Base-by-base conservation (phyloP, 2,329 filamentous ascomycete genomes). In the Penicillium sp. region DNA sequence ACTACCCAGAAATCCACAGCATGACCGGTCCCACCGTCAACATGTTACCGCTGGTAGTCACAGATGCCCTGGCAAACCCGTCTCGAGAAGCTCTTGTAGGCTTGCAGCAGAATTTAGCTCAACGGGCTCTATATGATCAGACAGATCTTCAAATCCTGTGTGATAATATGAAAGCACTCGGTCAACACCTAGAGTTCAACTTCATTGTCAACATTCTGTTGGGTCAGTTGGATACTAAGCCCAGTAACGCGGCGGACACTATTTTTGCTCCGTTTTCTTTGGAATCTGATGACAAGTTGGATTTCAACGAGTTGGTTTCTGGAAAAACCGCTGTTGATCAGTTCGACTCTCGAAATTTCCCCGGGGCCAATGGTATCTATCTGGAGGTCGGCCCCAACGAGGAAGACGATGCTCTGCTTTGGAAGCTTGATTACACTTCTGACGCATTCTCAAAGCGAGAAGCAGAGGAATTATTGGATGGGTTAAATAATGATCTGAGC, bases 201-300 rank as follows among this genome's bases (percentile, higher is more conserved):
- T 13, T 51, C 10, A 26, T 51, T 28, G 48, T 51, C 16, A 51
- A 51, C 8, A 45, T 51, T 37, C n/a, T 45, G 44, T 51, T 29
- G 48, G n/a, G 39, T 23, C 39, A 44, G n/a, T 9, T 36, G 8
- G 16, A 21, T 23, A 14, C 7, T n/a, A 28, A 5, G 5, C 31
- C n/a, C 19, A 26, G 9, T 19, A 7, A 51, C 13, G 49, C 39
- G 18, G 28, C 8, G 9, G 10, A 45, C 7, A 37, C 23, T 11
- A 43, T 28, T 14, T 43, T 43, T 18, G 11, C 39, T 28, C 39
- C 23, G 23, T 13, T 43, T n/a, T 43, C 23, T 43, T 16, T 43
- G 9, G 39, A 28, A 5, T 43, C 23, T 16, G 39, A 28, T 3
- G 13, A 11, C 2, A 28, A 16, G 16, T 1, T 28, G 16, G 39